Evolutionary conservation across 2,329 filamentous ascomycete genomes (phyloP).

Genomic region (Talaromyces funiculosus): DNA sequence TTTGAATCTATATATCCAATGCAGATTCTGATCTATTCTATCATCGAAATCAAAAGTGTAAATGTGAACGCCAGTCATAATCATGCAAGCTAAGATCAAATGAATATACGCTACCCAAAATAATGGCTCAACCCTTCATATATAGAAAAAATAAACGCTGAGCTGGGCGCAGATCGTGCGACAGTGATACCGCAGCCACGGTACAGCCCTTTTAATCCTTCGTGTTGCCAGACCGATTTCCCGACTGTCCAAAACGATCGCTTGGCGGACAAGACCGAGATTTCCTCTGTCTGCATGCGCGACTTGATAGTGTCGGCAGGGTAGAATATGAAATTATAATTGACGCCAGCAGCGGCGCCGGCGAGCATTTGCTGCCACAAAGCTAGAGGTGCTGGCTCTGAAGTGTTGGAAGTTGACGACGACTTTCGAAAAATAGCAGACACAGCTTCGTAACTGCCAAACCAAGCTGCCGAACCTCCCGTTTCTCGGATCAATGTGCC

Average conservation of each 20-base stretch:
- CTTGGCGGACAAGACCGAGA: slow-evolving; percentile 39
- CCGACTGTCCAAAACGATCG: slow-evolving; percentile 69
- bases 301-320: slow-evolving; percentile 97
- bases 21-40: not conserved
- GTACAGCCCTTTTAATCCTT: slow-evolving; percentile 80
- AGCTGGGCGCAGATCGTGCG: slow-evolving; percentile 79
- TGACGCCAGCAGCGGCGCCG: slow-evolving; percentile 81
- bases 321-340: slow-evolving; percentile 96
- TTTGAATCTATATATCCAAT: not conserved
- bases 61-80: not conserved
- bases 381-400: slow-evolving; percentile 51
- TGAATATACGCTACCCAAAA: slow-evolving; percentile 40
- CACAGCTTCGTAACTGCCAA: slow-evolving; percentile 80
- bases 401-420: slow-evolving; percentile 3
- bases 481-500: slow-evolving; percentile 92
- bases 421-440: slow-evolving; percentile 62
- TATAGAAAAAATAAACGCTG: slow-evolving; percentile 96
- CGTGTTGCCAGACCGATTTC: slow-evolving; percentile 68
- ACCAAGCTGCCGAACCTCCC: slow-evolving; percentile 91
- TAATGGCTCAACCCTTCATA: slow-evolving; percentile 78
- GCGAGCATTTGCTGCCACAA: slow-evolving; percentile 83
- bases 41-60: not conserved
- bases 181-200: slow-evolving; percentile 94
- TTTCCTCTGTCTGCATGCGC: slow-evolving; percentile 84
- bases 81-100: not conserved